These are phyloP conservation scores for Omphalotus guepiniiformis DNA, from an alignment of 768 basidiomycete genomes.

Conservation along the genomic window DNA sequence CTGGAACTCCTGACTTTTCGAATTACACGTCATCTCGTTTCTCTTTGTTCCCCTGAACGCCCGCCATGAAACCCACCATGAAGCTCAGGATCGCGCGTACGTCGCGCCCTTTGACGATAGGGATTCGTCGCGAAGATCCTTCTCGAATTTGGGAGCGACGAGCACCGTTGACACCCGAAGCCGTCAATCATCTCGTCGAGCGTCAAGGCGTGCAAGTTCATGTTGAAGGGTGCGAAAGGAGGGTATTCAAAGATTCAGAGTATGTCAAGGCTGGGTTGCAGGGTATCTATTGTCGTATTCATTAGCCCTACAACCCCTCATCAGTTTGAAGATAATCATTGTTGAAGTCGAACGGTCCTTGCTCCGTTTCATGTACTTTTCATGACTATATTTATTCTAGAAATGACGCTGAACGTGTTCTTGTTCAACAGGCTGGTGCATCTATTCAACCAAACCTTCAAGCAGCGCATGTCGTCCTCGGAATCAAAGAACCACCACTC, in stretches of 20 bases:
- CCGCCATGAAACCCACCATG: not conserved
- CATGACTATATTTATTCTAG: too few species aligned
- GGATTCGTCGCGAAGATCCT: conserved; percentile 76
- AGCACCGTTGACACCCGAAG: conserved; percentile 75
- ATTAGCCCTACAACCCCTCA: not conserved
- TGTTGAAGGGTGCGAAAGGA: conserved; percentile 69
- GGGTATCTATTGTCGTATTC: too few species aligned
- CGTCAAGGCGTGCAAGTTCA: conserved; percentile 60
- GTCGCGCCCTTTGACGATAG: conserved; percentile 30
- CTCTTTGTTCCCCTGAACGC: too few species aligned
- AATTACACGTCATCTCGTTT: too few species aligned
- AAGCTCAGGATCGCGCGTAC: too few species aligned
- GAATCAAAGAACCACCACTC: conserved; percentile 86
- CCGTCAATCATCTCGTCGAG: conserved; percentile 56
- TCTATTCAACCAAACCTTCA: conserved; percentile 49
- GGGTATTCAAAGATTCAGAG: conserved; percentile 64
- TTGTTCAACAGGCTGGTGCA: conserved; percentile 67
- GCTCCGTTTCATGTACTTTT: conserved; percentile 3
- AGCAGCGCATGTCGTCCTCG: conserved; percentile 71
- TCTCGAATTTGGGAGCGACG: conserved; percentile 83
- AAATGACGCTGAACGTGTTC: conserved; percentile 9
- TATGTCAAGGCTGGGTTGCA: conserved; percentile 55
- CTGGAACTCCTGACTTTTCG: too few species aligned
- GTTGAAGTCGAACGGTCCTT: conserved; percentile 3
- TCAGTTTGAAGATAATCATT: not conserved